A percentile compares a stretch with the other conserved stretches of the same genome.
Conservation (phyloP, 768 basidiomycete genomes). For the Mycena maculata region DNA sequence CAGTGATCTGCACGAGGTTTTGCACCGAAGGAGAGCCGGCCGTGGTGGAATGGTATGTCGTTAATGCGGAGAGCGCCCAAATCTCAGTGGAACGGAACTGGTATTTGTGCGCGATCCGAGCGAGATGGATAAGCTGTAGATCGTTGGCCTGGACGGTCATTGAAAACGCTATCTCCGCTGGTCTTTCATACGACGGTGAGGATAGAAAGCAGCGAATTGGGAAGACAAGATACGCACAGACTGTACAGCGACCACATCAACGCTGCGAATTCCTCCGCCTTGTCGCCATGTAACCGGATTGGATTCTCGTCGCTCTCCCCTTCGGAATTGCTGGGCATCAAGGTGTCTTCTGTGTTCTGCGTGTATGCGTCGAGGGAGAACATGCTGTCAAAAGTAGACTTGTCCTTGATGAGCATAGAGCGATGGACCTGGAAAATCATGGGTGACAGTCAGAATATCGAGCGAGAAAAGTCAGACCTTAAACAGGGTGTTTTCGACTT, state of each 20-base stretch:
- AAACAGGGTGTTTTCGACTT: constrained; percentile 58
- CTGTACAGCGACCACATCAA: constrained; percentile 65
- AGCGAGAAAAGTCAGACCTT: constrained; percentile 46
- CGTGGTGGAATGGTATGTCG: constrained; percentile 48
- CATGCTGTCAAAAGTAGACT: constrained; percentile 60
- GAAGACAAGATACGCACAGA: constrained; percentile 50
- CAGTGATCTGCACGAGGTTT: constrained; percentile 61
- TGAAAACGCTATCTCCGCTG: constrained; percentile 56
- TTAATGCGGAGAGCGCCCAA: constrained; percentile 60
- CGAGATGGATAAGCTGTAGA: constrained; percentile 57
- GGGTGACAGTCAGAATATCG: neutral
- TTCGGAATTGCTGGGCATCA: constrained; percentile 45
- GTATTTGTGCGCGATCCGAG: constrained; percentile 68
- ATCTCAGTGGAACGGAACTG: constrained; percentile 62
- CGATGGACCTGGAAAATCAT: constrained; percentile 34
- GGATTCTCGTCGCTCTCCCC: constrained; percentile 64
- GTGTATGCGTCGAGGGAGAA: constrained; percentile 54
- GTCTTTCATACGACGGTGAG: constrained; percentile 43
- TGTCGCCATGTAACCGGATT: constrained; percentile 61
- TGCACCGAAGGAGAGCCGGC: constrained; percentile 43
- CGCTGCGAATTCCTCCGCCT: constrained; percentile 61
- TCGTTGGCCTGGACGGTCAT: constrained; percentile 54
- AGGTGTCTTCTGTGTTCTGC: constrained; percentile 38
- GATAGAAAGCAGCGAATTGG: neutral
- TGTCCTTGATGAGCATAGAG: constrained; percentile 51